Evolutionary conservation across 257 asterid species (phyloP).

Genomic region (Solanum dulcamara): DNA sequence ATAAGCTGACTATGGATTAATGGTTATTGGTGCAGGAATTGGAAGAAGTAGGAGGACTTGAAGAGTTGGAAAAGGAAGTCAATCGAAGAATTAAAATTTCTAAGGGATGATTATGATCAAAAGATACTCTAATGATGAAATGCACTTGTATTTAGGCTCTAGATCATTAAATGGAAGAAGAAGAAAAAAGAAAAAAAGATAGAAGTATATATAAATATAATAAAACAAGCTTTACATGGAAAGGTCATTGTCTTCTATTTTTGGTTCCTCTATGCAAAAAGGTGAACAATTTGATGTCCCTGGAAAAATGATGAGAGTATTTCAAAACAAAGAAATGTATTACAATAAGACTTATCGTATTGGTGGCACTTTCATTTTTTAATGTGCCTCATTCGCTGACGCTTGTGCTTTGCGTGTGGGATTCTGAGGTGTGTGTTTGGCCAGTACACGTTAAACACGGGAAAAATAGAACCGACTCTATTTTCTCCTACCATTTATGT

Average conservation of each 20-base stretch:
- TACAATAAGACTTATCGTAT: background rate
- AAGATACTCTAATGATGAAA: background rate
- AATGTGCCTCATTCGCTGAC: background rate
- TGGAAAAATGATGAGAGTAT: background rate
- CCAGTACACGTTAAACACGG: background rate
- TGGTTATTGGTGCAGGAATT: constrained; percentile 45
- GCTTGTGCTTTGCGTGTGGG: background rate
- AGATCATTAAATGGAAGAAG: background rate
- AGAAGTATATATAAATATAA: background rate
- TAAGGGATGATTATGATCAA: constrained; percentile 24
- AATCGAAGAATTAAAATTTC: constrained; percentile 42
- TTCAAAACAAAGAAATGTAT: background rate
- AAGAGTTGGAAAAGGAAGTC: constrained; percentile 67
- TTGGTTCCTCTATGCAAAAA: background rate
- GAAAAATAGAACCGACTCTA: background rate
- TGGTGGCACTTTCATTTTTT: background rate
- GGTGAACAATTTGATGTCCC: background rate
- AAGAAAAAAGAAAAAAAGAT: background rate
- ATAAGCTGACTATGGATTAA: background rate
- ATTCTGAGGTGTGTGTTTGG: background rate
- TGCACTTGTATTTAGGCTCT: background rate
- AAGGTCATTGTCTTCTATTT: background rate
- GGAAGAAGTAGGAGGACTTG: constrained; percentile 74
- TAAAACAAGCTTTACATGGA: background rate
- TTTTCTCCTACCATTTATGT: background rate